phyloP scores from a whole-genome alignment of 257 asterid genomes.

The Solanum paucissectum region DNA sequence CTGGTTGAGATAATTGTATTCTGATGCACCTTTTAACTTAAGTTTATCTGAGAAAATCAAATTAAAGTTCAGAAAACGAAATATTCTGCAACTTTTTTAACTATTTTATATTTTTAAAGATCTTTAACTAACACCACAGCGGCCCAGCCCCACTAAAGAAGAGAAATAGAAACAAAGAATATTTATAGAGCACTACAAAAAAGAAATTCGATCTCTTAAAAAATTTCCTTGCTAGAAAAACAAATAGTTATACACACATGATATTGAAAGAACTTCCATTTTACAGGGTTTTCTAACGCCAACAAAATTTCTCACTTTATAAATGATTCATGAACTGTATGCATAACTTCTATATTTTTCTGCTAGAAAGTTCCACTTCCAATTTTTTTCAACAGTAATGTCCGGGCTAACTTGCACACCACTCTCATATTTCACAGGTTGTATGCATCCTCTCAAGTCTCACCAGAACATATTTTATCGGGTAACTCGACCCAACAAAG shows the following conservation, averaged over 20 bases:
- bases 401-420: background rate
- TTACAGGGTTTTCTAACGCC: background rate
- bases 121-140: background rate
- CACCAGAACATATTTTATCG: background rate
- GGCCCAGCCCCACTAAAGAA: background rate
- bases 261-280: background rate
- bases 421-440: background rate
- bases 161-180: background rate
- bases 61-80: background rate
- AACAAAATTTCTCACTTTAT: background rate
- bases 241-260: background rate
- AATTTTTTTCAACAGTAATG: background rate
- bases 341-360: background rate
- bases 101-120: background rate
- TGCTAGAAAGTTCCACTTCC: background rate
- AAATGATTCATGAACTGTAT: background rate
- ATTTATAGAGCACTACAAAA: background rate
- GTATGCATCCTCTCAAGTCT: background rate
- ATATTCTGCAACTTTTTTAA: background rate
- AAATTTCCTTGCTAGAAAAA: background rate
- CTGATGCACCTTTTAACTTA: conserved; percentile 57
- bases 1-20: conserved; percentile 68
- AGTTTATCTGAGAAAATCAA: conserved; percentile 47
- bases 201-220: background rate
- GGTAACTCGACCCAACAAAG: background rate